Base-by-base conservation (phyloP, 768 basidiomycete species). In the Boletus vermiculosoides region DNA sequence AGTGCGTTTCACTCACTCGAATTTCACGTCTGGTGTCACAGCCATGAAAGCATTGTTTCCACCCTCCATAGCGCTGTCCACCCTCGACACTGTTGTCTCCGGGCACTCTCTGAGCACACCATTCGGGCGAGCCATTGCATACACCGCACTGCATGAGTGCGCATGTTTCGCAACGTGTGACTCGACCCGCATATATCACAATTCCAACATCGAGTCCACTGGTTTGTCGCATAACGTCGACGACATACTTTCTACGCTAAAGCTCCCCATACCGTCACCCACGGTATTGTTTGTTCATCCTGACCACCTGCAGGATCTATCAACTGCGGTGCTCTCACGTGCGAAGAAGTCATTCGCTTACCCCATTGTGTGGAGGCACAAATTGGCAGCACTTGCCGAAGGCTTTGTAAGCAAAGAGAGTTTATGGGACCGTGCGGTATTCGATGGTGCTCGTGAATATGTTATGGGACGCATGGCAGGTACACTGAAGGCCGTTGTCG, bases 1-100 rank as follows among this genome's bases (percentile, higher is more conserved):
- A 23, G 81, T 80, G 9, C 84, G 85, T 57, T 73, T 94, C 33
- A 91, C 91, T 0, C 91, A 94, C 68, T 81, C 89, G 69, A 94
- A 93, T 61, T 67, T 96, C 56, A 95, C 92, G 3, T 91, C 94
- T 4, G 94, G 92, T 34, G 87, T 94, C n/a, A 84, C 92, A 0
- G 89, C 88, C 4, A 76, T 84, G 23, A 85, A 89, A 36, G 82
- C 85, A 5, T 68, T 94, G 22, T 83, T 96, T 62, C 93, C 94
- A 3, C 75, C 84, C 11, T 82, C 88, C 23, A 83, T 84, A 63
- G 76, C 83, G 13, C 63, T 93, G 41, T 83, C 88, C 5, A 74
- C 85, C 7, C 71, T 88, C 50, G 94, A 97, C 70, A 90, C 87
- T 8, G 75, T 98, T 34, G 78, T 88, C 12, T 94, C 91, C 25